Evolutionary conservation across 2,329 filamentous ascomycete species (phyloP), one percentile per base, ranked within the genome.

Genomic region (Cylindrodendrum hubeiense): DNA sequence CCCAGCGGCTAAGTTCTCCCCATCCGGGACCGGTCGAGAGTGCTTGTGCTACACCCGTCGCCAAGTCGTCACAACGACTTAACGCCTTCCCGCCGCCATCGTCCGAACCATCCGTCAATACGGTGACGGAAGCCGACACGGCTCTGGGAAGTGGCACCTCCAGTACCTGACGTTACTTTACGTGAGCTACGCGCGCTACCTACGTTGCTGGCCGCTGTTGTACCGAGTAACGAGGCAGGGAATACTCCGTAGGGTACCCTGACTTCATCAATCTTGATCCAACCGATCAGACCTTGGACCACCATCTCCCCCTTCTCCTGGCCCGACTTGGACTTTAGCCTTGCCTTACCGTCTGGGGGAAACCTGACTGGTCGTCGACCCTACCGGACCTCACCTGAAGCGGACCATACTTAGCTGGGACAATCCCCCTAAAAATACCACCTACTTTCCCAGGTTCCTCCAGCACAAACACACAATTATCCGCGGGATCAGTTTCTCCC

Each of bases 361-460:
- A 50, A 72, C 69, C 58, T 68, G 66, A 64, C 64, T 54, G 66
- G 63, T 69, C 47, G 54, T 64, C 66, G 68, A 72, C 60, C 64
- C 41, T 60, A 70, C 65, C 70, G 65, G 65, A 74, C 68, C 68
- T 74, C 71, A 74, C 71, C 71, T 74, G 71, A 74, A 74, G 67
- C 70, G 67, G 72, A 67, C 68, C 70, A 67, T 71, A 65, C 60
- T 66, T 66, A 63, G 63, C 58, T 66, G 54, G 63, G 63, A 24
- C 59, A 57, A 43, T 63, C 46, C 58, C 63, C 63, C 60, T 60
- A 63, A 63, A 66, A 66, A 63, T 66, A 59, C 56, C 37, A 65
- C 44, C 61, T 59, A 63, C 61, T 63, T 54, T 63, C 44, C 54
- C 54, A 41, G 60, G 60, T 58, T 63, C 49, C 41, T 49, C 51